Evolutionary conservation across 2,329 filamentous ascomycete species (phyloP), one percentile per base, ranked within the genome.

Genomic region (Amesomyces nigricolor): DNA sequence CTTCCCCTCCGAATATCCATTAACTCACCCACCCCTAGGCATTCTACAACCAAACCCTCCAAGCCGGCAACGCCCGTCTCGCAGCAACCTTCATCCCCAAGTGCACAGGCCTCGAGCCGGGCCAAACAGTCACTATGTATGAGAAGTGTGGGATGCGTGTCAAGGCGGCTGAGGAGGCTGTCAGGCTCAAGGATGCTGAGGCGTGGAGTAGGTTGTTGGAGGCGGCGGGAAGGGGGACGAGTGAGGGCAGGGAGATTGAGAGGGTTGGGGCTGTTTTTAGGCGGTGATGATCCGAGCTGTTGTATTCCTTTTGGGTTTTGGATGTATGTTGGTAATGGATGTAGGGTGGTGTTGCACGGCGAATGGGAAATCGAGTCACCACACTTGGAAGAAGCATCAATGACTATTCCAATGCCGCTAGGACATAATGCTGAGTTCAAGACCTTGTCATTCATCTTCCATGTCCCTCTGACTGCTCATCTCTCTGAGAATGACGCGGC

Each of bases 141-240:
- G 85, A 95, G 65, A 96, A 96, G 73, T 97, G 94, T 70, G 92
- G 92, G 16, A 82, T 96, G 84, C 77, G 90, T 44, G 81, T 87
- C 29, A 91, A 89, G 72, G 94, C 94, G 2, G 94, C 88, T 4
- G 91, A 97, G 72, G 94, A 97, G 73, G 92, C 94, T 3, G 79
- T 91, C 57, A 89, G 85, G 73, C 78, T 81, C 57, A 95, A 88
- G 71, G 89, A 99, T 68, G 75, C 82, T 47, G 86, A 85, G 63
- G 75, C 85, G n/a, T 83, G 95, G 72, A 82, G 87, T 64, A 78
- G 84, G 50, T 73, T 97, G 61, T 78, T 89, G 62, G 81, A 81
- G 55, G 90, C 87, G 61, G 91, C 89, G 14, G 87, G 83, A 5
- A 82, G 83, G 51, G 81, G 78, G 35, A 85, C 86, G 51, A 73